phyloP scores from a whole-genome alignment of 2,329 filamentous ascomycete species.

The Colletotrichum lindemuthianum region DNA sequence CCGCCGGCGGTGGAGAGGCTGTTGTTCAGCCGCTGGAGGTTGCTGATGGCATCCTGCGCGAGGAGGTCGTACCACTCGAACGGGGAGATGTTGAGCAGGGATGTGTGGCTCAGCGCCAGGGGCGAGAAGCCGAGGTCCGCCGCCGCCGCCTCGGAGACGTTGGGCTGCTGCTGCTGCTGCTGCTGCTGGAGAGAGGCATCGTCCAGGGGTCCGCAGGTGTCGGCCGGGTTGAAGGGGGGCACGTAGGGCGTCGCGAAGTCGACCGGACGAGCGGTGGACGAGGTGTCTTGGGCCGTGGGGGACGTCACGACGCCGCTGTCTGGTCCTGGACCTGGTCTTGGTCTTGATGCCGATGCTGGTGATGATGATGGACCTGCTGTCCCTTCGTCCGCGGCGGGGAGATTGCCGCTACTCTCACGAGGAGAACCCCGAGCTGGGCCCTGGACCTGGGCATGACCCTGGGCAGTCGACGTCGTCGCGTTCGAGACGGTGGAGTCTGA shows the following conservation, averaged over 20 bases:
- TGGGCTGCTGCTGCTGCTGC: neutral
- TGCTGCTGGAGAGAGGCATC: neutral
- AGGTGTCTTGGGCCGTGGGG: neutral
- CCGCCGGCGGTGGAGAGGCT: conserved; percentile 1
- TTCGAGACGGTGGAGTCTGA: neutral
- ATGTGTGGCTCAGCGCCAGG: conserved; percentile 20
- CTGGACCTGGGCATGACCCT: neutral
- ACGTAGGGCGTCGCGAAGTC: conserved; percentile 10
- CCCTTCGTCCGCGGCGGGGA: too few species aligned
- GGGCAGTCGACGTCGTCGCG: neutral
- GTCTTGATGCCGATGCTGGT: too few species aligned
- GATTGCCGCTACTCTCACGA: too few species aligned
- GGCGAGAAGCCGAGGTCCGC: conserved; percentile 24
- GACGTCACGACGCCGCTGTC: neutral
- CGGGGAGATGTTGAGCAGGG: conserved; percentile 27
- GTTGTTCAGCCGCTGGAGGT: conserved; percentile 22
- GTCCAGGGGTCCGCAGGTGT: neutral
- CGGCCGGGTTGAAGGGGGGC: conserved; percentile 12
- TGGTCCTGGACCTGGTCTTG: neutral
- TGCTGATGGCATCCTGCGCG: conserved; percentile 27
- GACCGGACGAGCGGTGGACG: neutral
- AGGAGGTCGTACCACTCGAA: conserved; percentile 33
- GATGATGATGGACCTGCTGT: too few species aligned
- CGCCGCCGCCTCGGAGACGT: neutral
- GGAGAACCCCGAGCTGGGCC: too few species aligned